These are phyloP conservation scores for Apiospora aurea DNA, from an alignment of 2,329 filamentous ascomycete genomes.

Conservation along the genomic window DNA sequence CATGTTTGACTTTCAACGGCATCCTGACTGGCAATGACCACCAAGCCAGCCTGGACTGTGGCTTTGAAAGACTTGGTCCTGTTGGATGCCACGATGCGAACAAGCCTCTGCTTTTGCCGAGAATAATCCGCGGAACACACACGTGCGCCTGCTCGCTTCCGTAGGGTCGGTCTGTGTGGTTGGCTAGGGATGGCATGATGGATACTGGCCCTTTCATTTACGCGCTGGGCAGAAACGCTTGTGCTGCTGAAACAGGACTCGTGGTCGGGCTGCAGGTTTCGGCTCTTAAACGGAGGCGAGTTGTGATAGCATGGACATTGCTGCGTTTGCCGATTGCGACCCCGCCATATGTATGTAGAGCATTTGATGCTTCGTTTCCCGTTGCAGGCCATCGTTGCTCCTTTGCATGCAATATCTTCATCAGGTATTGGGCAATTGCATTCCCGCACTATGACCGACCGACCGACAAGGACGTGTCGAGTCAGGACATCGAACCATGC, in stretches of 20 bases:
- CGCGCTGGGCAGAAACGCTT: background rate
- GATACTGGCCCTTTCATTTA: conserved; percentile 13
- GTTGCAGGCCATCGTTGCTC: background rate
- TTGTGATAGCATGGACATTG: background rate
- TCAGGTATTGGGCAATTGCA: background rate
- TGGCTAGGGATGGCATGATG: background rate
- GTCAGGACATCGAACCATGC: background rate
- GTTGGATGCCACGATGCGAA: background rate
- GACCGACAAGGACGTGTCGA: background rate
- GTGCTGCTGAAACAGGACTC: conserved; percentile 5
- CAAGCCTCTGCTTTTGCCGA: conserved; percentile 8
- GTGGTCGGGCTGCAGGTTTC: background rate
- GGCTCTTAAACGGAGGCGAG: conserved; percentile 1
- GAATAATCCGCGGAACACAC: background rate
- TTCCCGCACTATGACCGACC: background rate
- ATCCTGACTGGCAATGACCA: background rate
- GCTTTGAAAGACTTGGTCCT: background rate
- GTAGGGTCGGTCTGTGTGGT: background rate
- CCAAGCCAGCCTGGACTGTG: background rate
- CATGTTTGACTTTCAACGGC: conserved; percentile 1
- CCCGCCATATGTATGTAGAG: background rate
- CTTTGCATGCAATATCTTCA: background rate
- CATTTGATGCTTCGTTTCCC: background rate
- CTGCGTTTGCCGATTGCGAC: background rate
- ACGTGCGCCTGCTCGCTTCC: background rate